Conservation (phyloP, 257 asterid species). For the Gardenia jasminoides region DNA sequence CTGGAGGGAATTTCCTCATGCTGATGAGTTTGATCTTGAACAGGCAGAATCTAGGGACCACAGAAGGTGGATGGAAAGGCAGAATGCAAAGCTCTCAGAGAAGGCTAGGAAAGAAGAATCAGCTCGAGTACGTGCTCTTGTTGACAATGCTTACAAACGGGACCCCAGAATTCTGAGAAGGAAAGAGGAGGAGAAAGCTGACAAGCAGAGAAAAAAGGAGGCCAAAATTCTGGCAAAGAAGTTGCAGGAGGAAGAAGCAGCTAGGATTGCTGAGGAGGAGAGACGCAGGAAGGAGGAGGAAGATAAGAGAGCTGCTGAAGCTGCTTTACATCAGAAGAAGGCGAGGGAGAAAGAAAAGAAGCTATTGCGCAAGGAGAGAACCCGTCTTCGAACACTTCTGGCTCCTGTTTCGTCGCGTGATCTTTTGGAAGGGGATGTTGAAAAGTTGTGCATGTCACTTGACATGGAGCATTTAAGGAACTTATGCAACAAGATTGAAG, state of each 20-base stretch:
- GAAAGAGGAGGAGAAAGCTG: conserved; percentile 80
- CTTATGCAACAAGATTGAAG: conserved; percentile 69
- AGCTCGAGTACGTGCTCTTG: conserved; percentile 75
- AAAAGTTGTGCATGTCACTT: conserved; percentile 63
- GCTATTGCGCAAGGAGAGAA: conserved; percentile 76
- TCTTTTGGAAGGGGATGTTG: conserved; percentile 62
- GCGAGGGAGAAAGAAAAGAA: conserved; percentile 80
- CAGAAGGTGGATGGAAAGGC: conserved; percentile 97
- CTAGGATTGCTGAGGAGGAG: conserved; percentile 74
- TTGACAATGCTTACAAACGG: conserved; percentile 85
- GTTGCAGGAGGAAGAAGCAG: conserved; percentile 83
- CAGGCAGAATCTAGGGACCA: conserved; percentile 98
- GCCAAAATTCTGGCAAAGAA: conserved; percentile 83
- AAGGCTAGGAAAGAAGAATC: conserved; percentile 90
- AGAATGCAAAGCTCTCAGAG: conserved; percentile 89
- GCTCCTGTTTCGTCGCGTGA: conserved; percentile 48
- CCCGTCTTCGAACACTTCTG: conserved; percentile 77
- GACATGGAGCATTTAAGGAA: conserved; percentile 67
- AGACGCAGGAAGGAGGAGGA: conserved; percentile 72
- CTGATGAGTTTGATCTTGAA: conserved; percentile 91
- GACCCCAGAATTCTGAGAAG: conserved; percentile 83
- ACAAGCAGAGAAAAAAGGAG: conserved; percentile 83
- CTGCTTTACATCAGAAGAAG: conserved; percentile 73
- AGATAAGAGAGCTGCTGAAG: conserved; percentile 78
- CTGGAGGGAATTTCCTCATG: conserved; percentile 98